phyloP scores from a whole-genome alignment of 306 rosid species.

The Oemleria cerasiformis region DNA sequence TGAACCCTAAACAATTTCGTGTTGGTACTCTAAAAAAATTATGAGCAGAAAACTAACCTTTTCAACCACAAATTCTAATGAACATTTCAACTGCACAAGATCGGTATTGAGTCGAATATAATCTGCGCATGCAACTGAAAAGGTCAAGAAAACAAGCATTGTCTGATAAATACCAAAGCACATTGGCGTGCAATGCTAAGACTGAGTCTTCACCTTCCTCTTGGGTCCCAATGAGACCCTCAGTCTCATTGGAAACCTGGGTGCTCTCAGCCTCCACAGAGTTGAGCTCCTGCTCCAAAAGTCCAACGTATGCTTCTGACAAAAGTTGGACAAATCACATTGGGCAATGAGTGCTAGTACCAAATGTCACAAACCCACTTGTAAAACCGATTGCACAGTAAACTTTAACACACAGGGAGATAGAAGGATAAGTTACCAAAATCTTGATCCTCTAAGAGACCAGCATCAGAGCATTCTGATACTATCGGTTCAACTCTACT shows the following conservation, averaged over 20 bases:
- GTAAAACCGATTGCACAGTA: background rate
- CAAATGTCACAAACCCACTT: slow-evolving; percentile 8
- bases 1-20: too few relatives aligned
- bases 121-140: slow-evolving; percentile 41
- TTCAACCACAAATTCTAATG: slow-evolving; percentile 41
- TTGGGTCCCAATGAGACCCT: slow-evolving; percentile 39
- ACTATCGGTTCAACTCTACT: slow-evolving; percentile 44
- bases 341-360: background rate
- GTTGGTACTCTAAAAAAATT: too few relatives aligned
- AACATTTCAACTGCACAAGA: slow-evolving; percentile 52
- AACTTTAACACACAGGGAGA: background rate
- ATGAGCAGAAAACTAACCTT: slow-evolving; percentile 45
- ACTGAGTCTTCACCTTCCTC: slow-evolving; percentile 42
- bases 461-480: slow-evolving; percentile 49
- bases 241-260: slow-evolving; percentile 41
- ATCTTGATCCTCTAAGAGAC: slow-evolving; percentile 34
- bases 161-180: background rate
- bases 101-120: slow-evolving; percentile 40
- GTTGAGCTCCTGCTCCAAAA: slow-evolving; percentile 51
- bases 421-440: slow-evolving; percentile 28
- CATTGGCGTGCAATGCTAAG: background rate
- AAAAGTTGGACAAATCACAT: slow-evolving; percentile 1
- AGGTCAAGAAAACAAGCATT: background rate
- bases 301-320: slow-evolving; percentile 52
- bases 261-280: slow-evolving; percentile 45